Percentiles rank a stretch among this genome's conserved stretches.
phyloP scores from a whole-genome alignment of 352 stramenopile genomes.

The Globisporangium spiculum region DNA sequence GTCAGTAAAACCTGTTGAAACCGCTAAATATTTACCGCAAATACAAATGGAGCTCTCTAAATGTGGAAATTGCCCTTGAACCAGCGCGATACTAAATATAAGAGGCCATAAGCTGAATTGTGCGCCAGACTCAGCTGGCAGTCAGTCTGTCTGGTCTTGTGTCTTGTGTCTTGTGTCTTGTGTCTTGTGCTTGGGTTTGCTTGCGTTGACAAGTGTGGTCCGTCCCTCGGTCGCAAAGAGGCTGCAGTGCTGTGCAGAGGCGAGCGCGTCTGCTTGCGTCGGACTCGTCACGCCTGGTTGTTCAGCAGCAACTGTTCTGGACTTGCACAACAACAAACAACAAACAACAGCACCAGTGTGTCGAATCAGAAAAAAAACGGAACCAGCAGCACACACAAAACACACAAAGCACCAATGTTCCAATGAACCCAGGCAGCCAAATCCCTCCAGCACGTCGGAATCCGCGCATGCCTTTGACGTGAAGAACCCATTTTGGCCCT shows the following conservation, averaged over 20 bases:
- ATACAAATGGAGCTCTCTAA: not conserved
- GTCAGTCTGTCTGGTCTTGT: not conserved
- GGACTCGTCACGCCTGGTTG: not conserved
- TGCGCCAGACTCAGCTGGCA: not conserved
- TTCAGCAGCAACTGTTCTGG: not conserved
- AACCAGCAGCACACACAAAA: no score
- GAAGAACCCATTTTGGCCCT: not conserved
- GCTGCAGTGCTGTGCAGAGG: not conserved
- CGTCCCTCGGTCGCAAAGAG: not conserved
- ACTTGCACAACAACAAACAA: not conserved
- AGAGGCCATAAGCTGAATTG: not conserved
- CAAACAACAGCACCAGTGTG: not conserved
- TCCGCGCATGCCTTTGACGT: not conserved
- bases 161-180: no score
- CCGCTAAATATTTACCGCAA: not conserved
- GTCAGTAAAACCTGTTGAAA: not conserved
- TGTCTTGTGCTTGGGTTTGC: not conserved
- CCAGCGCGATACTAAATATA: not conserved
- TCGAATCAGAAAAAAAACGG: not conserved
- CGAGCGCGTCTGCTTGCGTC: not conserved
- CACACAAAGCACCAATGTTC: not conserved
- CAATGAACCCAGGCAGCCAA: not conserved
- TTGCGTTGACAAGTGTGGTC: not conserved
- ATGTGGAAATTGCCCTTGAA: not conserved
- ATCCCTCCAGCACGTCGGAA: not conserved